A percentile compares a stretch with the other conserved stretches of the same genome.
Conservation (phyloP, 2,329 filamentous ascomycete species). For the Penicillium sp. region DNA sequence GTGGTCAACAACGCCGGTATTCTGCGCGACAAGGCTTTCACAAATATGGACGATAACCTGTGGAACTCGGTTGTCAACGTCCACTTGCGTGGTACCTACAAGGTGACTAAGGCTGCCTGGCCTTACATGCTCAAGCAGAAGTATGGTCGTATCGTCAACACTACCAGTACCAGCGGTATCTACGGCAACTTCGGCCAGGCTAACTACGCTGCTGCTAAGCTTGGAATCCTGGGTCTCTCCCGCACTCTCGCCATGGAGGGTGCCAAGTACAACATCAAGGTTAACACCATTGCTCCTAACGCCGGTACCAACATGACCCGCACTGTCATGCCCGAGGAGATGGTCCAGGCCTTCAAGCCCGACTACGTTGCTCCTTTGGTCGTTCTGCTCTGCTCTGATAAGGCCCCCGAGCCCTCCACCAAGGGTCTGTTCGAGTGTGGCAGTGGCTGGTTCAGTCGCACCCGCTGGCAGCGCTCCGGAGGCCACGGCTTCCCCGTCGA, state of each 20-base stretch:
- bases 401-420: constrained; percentile 75
- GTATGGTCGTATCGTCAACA: constrained; percentile 96
- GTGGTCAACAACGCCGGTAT: constrained; percentile 98
- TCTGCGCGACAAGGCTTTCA: constrained; percentile 93
- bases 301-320: constrained; percentile 93
- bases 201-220: constrained; percentile 91
- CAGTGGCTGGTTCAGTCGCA: constrained; percentile 86
- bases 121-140: constrained; percentile 98
- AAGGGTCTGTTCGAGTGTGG: constrained; percentile 92
- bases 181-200: constrained; percentile 99
- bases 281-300: constrained; percentile 97
- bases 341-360: constrained; percentile 98
- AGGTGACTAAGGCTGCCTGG: constrained; percentile 95
- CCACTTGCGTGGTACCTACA: constrained; percentile 91
- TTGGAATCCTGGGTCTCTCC: constrained; percentile 91
- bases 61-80: constrained; percentile 93
- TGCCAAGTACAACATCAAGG: constrained; percentile 93
- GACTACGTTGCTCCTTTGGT: constrained; percentile 96
- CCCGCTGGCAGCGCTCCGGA: constrained; percentile 88
- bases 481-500: constrained; percentile 91
- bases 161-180: constrained; percentile 92
- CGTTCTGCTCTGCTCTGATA: constrained; percentile 79
- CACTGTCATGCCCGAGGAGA: constrained; percentile 91
- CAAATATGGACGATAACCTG: constrained; percentile 91
- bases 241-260: constrained; percentile 90